Conservation (phyloP, 2,329 filamentous ascomycete species). For the Venturia pyrina region DNA sequence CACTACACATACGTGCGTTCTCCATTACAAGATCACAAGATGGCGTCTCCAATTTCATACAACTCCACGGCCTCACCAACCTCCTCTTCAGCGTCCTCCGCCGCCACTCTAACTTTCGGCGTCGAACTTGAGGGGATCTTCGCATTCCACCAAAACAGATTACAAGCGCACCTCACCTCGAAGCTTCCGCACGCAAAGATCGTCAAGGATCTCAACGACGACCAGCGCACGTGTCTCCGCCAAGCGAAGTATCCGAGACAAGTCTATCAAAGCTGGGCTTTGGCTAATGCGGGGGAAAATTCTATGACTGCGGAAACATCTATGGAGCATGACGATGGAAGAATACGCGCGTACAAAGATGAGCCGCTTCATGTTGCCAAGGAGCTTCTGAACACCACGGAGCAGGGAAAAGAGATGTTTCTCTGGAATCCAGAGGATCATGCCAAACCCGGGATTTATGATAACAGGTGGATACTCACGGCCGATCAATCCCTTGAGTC, state of each 20-base stretch:
- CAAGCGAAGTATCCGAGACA: neutral
- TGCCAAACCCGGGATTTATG: neutral
- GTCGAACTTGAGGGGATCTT: conserved; percentile 14
- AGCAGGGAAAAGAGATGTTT: neutral
- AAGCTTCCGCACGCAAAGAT: neutral
- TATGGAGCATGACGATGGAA: neutral
- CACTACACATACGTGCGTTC: neutral
- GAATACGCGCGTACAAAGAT: conserved; percentile 9
- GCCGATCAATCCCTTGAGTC: neutral
- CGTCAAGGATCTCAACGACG: conserved; percentile 8
- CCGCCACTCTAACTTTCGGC: conserved; percentile 12
- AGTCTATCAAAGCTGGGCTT: conserved; percentile 11
- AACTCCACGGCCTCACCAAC: neutral
- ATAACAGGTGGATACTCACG: neutral
- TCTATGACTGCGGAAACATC: neutral
- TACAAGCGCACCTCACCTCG: conserved; percentile 7
- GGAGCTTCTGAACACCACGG: neutral
- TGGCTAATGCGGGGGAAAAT: conserved; percentile 1
- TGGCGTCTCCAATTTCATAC: neutral
- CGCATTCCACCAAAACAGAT: conserved; percentile 11
- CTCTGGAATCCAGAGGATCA: neutral
- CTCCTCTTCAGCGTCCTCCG: neutral
- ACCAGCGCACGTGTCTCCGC: neutral
- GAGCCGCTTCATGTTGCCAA: conserved; percentile 9
- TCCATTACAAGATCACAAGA: neutral